A percentile compares a stretch with the other conserved stretches of the same genome.
These are phyloP conservation scores for Ophidiomyces ophidiicola DNA, from an alignment of 2,329 filamentous ascomycete species.

Conservation along the genomic window DNA sequence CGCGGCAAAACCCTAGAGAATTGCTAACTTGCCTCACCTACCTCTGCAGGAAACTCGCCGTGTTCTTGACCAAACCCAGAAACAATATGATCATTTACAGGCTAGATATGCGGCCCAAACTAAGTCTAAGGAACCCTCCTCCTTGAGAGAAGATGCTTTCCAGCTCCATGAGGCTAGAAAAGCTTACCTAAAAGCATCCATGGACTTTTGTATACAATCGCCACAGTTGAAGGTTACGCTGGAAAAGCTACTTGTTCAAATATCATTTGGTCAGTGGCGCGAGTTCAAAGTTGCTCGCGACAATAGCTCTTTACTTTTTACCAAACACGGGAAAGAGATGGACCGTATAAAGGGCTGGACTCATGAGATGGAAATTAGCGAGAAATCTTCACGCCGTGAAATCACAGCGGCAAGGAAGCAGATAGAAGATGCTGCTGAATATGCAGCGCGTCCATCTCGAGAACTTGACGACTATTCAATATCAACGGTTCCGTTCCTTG, in stretches of 20 bases:
- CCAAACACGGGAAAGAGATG: constrained; percentile 65
- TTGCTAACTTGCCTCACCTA: background rate
- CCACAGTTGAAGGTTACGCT: constrained; percentile 74
- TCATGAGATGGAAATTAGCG: constrained; percentile 84
- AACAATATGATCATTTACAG: constrained; percentile 68
- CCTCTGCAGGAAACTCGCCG: constrained; percentile 53
- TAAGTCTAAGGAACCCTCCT: constrained; percentile 86
- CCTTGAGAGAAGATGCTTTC: constrained; percentile 88
- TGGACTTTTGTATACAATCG: constrained; percentile 84
- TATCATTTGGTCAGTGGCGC: constrained; percentile 78
- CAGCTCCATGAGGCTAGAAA: constrained; percentile 86
- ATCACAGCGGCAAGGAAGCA: constrained; percentile 66
- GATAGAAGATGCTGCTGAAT: constrained; percentile 65
- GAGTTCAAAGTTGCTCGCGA: constrained; percentile 68
- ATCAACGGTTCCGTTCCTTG: constrained; percentile 79
- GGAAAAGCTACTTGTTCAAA: constrained; percentile 72
- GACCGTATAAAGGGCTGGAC: constrained; percentile 87
- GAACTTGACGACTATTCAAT: constrained; percentile 87
- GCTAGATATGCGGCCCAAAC: constrained; percentile 71
- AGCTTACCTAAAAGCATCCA: constrained; percentile 75
- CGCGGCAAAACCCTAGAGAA: background rate
- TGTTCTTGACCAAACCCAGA: constrained; percentile 65
- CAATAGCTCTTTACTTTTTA: constrained; percentile 47
- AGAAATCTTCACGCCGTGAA: constrained; percentile 70
- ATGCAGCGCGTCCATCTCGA: constrained; percentile 63